phyloP scores from a whole-genome alignment of 1,139 yeast species.

The Debaryomycetaceae sp. region DNA sequence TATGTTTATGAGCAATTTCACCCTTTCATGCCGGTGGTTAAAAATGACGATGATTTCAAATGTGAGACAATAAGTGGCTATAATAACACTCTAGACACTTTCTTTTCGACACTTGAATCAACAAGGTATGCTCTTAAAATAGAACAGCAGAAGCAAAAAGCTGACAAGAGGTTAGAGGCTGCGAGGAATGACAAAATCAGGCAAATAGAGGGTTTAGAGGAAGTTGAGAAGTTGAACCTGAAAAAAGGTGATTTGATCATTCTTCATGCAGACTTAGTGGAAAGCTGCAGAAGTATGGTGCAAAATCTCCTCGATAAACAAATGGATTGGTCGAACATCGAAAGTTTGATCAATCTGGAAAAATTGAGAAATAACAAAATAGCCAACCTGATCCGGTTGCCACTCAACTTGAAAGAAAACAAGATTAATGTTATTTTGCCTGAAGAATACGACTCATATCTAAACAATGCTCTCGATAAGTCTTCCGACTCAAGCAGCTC shows the following conservation, averaged over 20 bases:
- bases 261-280: constrained; percentile 65
- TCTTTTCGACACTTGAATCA: constrained; percentile 82
- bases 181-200: constrained; percentile 73
- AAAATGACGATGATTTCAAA: constrained; percentile 26
- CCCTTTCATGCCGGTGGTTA: constrained; percentile 67
- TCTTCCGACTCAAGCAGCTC: constrained; percentile 27
- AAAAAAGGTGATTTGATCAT: constrained; percentile 74
- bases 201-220: constrained; percentile 64
- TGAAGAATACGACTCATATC: constrained; percentile 34
- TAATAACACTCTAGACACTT: constrained; percentile 75
- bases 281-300: constrained; percentile 67
- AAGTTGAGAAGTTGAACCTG: constrained; percentile 62
- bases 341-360: constrained; percentile 67
- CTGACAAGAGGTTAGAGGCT: constrained; percentile 66
- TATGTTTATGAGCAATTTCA: constrained; percentile 77
- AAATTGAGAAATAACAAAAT: constrained; percentile 60
- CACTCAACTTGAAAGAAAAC: constrained; percentile 69
- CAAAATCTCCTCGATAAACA: constrained; percentile 70
- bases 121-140: constrained; percentile 68
- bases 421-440: constrained; percentile 61
- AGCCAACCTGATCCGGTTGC: constrained; percentile 62
- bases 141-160: constrained; percentile 73
- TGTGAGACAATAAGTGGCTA: constrained; percentile 54
- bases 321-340: constrained; percentile 94
- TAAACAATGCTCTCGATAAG: constrained; percentile 22